Evolutionary conservation across 495 filamentous ascomycete genomes (phyloP), one percentile per base, ranked within the genome.

Genomic region (Penicillium parvum): DNA sequence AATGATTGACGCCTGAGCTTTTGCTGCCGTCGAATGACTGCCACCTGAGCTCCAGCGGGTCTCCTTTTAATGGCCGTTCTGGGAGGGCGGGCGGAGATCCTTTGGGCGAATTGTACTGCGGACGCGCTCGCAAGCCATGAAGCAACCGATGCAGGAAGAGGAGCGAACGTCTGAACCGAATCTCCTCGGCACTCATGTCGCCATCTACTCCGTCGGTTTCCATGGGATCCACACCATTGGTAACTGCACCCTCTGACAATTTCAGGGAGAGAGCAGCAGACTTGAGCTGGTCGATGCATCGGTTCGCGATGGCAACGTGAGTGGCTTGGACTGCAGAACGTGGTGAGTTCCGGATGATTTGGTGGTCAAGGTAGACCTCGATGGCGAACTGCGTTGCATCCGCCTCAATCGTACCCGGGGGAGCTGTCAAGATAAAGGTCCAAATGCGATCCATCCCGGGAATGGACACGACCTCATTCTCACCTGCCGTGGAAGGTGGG

Each of bases 381-480:
- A 90, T 87, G 7, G 95, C 77, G 14, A 79, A 75, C 23, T 69
- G 67, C 17, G 84, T 90, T 3, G 85, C 83, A 32, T 74, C 64
- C 4, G 73, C 64, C 47, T 88, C 88, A 34, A 94, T 82, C 1
- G 78, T 82, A 32, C 76, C 74, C n/a, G 73, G 68, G 3, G 79
- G 81, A 9, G 86, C 82, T 14, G 74, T 81, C 34, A 96, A 57
- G 12, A 91, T 81, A 54, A 95, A 81, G 11, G 77, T 79, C 91
- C 91, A 97, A 34, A 96, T 69, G 29, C 87, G 74, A 38, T 92
- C 86, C 36, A 86, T 73, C 7, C 83, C 85, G 12, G 75, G 68
- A 37, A 84, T 73, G 10, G 70, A 54, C 15, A 81, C 65, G 5
- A 74, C 57, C 20, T 71, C 65, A 44, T 74, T 59, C 23, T 73